Base-by-base conservation (phyloP, 2,329 filamentous ascomycete species). In the Fusarium tupiense region DNA sequence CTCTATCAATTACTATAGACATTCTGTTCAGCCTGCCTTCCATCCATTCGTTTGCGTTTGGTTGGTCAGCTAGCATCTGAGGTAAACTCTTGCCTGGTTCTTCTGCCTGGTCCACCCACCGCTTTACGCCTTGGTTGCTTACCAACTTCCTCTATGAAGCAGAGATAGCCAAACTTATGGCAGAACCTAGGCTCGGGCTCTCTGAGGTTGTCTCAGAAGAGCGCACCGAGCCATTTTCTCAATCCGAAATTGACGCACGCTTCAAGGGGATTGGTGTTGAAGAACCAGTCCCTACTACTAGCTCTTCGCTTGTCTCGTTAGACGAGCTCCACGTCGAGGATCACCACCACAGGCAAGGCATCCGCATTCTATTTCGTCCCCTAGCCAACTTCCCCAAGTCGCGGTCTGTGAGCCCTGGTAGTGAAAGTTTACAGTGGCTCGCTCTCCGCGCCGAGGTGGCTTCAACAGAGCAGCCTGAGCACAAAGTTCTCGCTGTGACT, bases 401-500 rank as follows among this genome's bases (percentile, higher is more conserved):
- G 63, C 88, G 88, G 56, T 87, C 88, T 31, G 87, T 90, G 56
- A 89, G 87, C 71, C 88, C 88, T 29, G 88, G 86, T 33, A 88
- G 83, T 78, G 86, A 89, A 56, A 90, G 87, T 80, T 88, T 87
- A 78, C 86, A 87, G 77, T 90, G 88, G 87, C 81, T 90, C 22
- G 87, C 86, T 22, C 82, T 90, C 59, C 87, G 86, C 64, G 86
- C 88, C 69, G 88, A 90, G 77, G 84, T 87, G 43, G 84, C 87
- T 43, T 85, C 86, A 24, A 79, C 86, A 46, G 84, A 87, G n/a
- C 83, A 86, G 77, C 85, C 87, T n/a, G 84, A 86, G 70, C 86
- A 89, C 79, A 88, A 86, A 77, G 89, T 90, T 54, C 81, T 91
- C 33, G 89, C 89, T 41, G 88, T 91, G 77, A 89, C 88, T 74